These are phyloP conservation scores for Pythium chondricola DNA, from an alignment of 352 stramenopile genomes.

Conservation along the genomic window DNA sequence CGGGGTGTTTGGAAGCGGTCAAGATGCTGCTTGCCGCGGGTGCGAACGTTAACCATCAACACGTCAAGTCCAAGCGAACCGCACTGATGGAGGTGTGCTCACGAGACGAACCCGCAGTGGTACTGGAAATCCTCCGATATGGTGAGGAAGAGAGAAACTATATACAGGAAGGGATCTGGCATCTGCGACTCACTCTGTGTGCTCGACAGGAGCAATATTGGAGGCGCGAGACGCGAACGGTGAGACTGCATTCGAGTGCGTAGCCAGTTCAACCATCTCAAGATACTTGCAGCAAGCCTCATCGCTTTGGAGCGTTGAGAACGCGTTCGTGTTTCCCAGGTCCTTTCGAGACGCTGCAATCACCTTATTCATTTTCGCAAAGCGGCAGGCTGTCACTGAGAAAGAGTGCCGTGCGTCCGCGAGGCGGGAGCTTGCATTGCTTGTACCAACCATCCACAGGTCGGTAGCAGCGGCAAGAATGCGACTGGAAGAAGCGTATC, in stretches of 20 bases:
- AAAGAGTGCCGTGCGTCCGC: constrained; percentile 12
- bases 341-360: constrained; percentile 34
- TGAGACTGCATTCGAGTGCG: constrained; percentile 2
- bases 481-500: constrained; percentile 35
- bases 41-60: constrained; percentile 43
- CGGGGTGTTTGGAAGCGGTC: constrained; percentile 36
- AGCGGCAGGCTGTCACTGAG: constrained; percentile 24
- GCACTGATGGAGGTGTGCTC: constrained; percentile 56
- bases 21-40: constrained; percentile 34
- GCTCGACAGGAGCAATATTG: too few relatives aligned
- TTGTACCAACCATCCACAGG: constrained; percentile 31
- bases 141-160: constrained; percentile 19
- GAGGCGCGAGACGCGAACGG: neutral
- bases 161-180: neutral
- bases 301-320: constrained; percentile 27
- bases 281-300: constrained; percentile 30
- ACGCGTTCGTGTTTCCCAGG: constrained; percentile 38
- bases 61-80: constrained; percentile 49
- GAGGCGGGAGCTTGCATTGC: constrained; percentile 22
- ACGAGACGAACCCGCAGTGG: constrained; percentile 26
- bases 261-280: neutral
- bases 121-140: constrained; percentile 54
- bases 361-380: constrained; percentile 32
- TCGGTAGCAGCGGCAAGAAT: constrained; percentile 45
- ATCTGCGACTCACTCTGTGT: neutral